Evolutionary conservation across 2,329 filamentous ascomycete genomes (phyloP), one percentile per base, ranked within the genome.

Genomic region (Pyrenochaeta sp.): DNA sequence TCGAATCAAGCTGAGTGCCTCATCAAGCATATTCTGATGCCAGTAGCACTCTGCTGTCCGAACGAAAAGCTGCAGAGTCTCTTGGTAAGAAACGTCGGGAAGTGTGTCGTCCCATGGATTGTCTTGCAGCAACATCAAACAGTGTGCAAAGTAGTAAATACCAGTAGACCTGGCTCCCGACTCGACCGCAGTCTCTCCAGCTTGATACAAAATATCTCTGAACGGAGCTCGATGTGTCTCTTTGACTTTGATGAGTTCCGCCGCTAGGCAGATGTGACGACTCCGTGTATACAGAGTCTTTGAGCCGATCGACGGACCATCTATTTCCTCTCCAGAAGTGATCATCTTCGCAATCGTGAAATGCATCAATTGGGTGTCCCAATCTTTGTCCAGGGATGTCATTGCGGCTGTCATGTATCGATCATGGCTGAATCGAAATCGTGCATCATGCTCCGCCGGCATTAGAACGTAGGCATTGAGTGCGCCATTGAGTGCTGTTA

Each of bases 341-440:
- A 96, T 82, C 0, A 87, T 87, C 63, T 90, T 86, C 0, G 89
- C 88, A 59, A 96, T 90, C 31, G 91, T 84, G 59, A 92, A 96
- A 70, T 96, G 91, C 92, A 96, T 96, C 48, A 65, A 46, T 19
- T 60, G 48, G 0, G 56, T 67, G 27, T 70, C 57, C 62, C 62
- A 70, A 58, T 88, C 88, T 14, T 81, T 77, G 63, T 92, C 85
- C 37, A 96, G 38, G 3, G 63, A 47, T 6, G 47, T 55, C 10
- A 82, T 77, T 5, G 90, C 85, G 11, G 89, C 90, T 64, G 88
- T 85, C 36, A 91, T 81, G 61, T 95, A 95, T 38, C 92, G 84
- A 68, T 96, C 92, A 68, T 96, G 92, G 22, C 87, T 85, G 67
- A 96, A 96, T 60, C 79, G 79, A 69, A 96, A 96, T 27, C 85